Conservation (phyloP, 768 basidiomycete genomes). For the Tephrocybe rancida region DNA sequence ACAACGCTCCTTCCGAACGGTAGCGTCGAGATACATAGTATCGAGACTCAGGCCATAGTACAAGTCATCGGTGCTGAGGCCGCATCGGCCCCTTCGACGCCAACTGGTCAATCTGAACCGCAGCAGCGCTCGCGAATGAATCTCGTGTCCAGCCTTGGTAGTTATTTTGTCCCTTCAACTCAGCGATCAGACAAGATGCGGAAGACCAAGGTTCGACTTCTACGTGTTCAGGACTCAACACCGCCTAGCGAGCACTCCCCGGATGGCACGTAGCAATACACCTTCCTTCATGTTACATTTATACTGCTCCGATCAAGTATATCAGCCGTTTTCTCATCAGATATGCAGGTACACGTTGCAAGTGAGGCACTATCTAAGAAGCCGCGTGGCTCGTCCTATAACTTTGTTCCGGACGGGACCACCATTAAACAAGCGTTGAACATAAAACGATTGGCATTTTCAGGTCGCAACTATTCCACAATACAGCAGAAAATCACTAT, state of each 20-base stretch:
- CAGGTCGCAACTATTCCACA: no score
- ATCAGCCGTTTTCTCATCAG: no score
- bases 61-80: slow-evolving; percentile 65
- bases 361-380: no score
- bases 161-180: slow-evolving; percentile 53
- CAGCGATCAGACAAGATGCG: slow-evolving; percentile 50
- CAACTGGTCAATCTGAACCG: slow-evolving; percentile 19
- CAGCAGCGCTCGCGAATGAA: slow-evolving; percentile 29
- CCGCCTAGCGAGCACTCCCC: neutral
- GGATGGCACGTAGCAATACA: no score
- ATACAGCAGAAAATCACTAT: no score
- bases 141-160: slow-evolving; percentile 42
- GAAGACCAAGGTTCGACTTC: slow-evolving; percentile 37
- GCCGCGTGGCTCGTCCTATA: no score
- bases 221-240: slow-evolving; percentile 9
- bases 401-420: no score
- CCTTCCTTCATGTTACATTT: no score
- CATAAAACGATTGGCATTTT: no score
- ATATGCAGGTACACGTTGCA: no score
- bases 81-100: slow-evolving; percentile 24
- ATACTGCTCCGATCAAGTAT: no score
- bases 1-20: slow-evolving; percentile 78
- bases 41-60: slow-evolving; percentile 71
- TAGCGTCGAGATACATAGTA: slow-evolving; percentile 79
- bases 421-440: no score